These are phyloP conservation scores for Abeoforma whisleri DNA, from an alignment of 78 protist genomes.

Conservation along the genomic window DNA sequence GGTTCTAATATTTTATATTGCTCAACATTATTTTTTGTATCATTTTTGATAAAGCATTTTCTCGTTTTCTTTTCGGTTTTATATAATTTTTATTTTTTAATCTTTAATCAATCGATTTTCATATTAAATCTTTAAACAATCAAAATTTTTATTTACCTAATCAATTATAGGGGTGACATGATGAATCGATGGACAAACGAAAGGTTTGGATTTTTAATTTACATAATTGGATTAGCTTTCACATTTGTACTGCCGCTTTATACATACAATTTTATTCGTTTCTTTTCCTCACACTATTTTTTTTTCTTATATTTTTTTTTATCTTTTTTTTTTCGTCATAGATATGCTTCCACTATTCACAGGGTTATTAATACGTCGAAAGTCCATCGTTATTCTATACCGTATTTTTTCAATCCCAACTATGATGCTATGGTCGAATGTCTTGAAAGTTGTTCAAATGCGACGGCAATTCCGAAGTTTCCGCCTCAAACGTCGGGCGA, in stretches of 20 bases:
- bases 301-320: background rate
- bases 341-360: background rate
- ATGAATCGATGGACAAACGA: constrained; percentile 26
- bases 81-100: too few species aligned
- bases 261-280: background rate
- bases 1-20: background rate
- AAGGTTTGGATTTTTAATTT: background rate
- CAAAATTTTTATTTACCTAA: too few species aligned
- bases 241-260: background rate
- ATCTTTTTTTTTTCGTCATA: background rate
- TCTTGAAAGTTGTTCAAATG: background rate
- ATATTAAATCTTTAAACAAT: too few species aligned
- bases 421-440: background rate
- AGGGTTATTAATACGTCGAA: background rate
- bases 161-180: constrained; percentile 19
- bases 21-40: too few species aligned
- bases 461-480: background rate
- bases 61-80: too few species aligned
- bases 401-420: background rate
- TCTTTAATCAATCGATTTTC: too few species aligned
- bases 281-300: background rate
- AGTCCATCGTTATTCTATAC: background rate
- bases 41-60: too few species aligned
- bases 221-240: background rate
- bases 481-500: background rate